phyloP scores from a whole-genome alignment of 2,329 filamentous ascomycete species.

The Pleurostoma richardsiae region DNA sequence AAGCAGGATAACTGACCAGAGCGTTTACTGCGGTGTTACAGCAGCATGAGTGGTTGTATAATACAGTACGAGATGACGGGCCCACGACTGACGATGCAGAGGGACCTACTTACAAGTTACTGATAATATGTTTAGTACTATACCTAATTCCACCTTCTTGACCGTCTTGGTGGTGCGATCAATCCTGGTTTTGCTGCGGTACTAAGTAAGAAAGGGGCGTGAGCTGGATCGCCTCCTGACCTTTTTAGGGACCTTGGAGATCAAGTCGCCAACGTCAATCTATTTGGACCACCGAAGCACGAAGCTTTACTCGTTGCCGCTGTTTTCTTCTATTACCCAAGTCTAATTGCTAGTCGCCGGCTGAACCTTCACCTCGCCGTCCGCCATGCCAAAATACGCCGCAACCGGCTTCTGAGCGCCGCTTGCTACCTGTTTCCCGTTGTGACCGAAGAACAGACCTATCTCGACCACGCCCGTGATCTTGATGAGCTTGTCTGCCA shows the following conservation, averaged over 20 bases:
- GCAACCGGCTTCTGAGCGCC: conserved; percentile 88
- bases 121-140: neutral
- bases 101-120: neutral
- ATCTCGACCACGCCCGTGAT: conserved; percentile 89
- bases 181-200: too few species aligned
- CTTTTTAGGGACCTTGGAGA: too few species aligned
- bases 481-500: conserved; percentile 70
- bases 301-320: too few species aligned
- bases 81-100: neutral
- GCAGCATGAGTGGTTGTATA: neutral
- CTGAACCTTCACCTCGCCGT: conserved; percentile 58
- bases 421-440: conserved; percentile 65
- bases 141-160: too few species aligned
- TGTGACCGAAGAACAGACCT: conserved; percentile 80
- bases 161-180: too few species aligned
- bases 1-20: neutral
- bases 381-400: conserved; percentile 90
- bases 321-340: too few species aligned
- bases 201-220: too few species aligned
- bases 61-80: neutral
- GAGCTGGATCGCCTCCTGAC: too few species aligned
- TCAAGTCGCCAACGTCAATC: too few species aligned
- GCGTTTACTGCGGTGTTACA: neutral
- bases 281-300: too few species aligned
- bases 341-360: conserved; percentile 1